Evolutionary conservation across 352 stramenopile species (phyloP).

Genomic region (Globisporangium parvum): DNA sequence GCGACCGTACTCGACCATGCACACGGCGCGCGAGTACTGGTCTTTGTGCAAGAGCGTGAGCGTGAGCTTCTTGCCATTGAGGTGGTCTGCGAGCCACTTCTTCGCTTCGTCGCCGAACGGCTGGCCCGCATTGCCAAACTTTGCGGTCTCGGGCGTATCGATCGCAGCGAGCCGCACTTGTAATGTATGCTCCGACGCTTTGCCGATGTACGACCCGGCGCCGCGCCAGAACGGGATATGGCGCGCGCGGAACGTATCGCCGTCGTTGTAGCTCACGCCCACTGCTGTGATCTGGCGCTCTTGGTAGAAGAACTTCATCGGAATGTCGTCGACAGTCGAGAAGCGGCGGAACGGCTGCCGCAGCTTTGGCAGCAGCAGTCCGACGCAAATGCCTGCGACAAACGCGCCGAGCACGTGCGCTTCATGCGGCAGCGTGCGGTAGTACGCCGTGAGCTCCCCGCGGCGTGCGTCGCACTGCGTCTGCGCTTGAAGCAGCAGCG

Average conservation of each 20-base stretch:
- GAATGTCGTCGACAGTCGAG: conserved; percentile 75
- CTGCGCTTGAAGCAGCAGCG: conserved; percentile 9
- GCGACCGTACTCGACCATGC: conserved; percentile 70
- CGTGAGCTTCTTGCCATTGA: conserved; percentile 50
- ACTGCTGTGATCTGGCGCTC: conserved; percentile 44
- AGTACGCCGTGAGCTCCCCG: conserved; percentile 16
- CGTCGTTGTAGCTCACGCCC: conserved; percentile 63
- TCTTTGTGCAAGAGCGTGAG: conserved; percentile 81
- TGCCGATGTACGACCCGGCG: conserved; percentile 37
- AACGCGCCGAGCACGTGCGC: conserved; percentile 45
- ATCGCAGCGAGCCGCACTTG: conserved; percentile 81
- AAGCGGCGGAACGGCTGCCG: conserved; percentile 66
- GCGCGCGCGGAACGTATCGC: conserved; percentile 78
- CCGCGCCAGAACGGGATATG: conserved; percentile 50
- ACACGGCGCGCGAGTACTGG: conserved; percentile 80
- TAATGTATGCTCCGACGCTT: conserved; percentile 73
- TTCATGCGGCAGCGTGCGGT: conserved; percentile 27
- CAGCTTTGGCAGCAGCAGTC: conserved; percentile 46
- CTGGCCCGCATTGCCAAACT: conserved; percentile 75
- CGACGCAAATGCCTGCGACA: conserved; percentile 42
- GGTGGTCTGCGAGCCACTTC: conserved; percentile 41
- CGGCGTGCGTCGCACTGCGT: conserved; percentile 5
- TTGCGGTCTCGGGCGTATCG: conserved; percentile 80
- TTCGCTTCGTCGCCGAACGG: conserved; percentile 79
- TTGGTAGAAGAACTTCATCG: conserved; percentile 59